Conservation (phyloP, 352 stramenopile genomes). For the Phytophthora parvispora region DNA sequence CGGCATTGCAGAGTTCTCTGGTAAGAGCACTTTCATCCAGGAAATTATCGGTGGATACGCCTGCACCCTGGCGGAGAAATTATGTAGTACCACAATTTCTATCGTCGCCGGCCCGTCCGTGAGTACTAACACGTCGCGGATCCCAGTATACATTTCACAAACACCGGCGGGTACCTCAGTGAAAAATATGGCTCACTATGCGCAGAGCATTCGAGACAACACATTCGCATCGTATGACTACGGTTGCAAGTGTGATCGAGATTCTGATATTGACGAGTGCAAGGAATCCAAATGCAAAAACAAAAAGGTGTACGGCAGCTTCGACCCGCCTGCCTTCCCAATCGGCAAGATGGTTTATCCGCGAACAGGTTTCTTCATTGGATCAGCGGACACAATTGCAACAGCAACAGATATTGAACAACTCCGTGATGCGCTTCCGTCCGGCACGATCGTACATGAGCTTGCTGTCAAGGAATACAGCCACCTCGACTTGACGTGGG, state of each 20-base stretch:
- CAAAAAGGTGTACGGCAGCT: conserved; percentile 53
- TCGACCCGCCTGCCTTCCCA: conserved; percentile 40
- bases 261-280: conserved; percentile 38
- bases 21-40: conserved; percentile 36
- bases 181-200: conserved; percentile 67
- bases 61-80: conserved; percentile 44
- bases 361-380: conserved; percentile 48
- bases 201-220: conserved; percentile 56
- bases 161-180: conserved; percentile 61
- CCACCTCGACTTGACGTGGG: conserved; percentile 65
- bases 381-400: conserved; percentile 50
- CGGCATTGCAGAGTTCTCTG: conserved; percentile 51
- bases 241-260: conserved; percentile 44
- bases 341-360: conserved; percentile 42
- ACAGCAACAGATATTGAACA: conserved; percentile 44
- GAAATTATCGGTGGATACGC: conserved; percentile 41
- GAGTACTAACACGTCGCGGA: conserved; percentile 54
- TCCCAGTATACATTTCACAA: conserved; percentile 65
- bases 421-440: conserved; percentile 42
- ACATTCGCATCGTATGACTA: conserved; percentile 64
- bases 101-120: conserved; percentile 44
- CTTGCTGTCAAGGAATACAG: conserved; percentile 51
- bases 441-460: conserved; percentile 51
- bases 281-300: conserved; percentile 44
- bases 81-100: conserved; percentile 46